Base-by-base conservation (phyloP, 768 basidiomycete genomes). In the Boletus barrowsii region DNA sequence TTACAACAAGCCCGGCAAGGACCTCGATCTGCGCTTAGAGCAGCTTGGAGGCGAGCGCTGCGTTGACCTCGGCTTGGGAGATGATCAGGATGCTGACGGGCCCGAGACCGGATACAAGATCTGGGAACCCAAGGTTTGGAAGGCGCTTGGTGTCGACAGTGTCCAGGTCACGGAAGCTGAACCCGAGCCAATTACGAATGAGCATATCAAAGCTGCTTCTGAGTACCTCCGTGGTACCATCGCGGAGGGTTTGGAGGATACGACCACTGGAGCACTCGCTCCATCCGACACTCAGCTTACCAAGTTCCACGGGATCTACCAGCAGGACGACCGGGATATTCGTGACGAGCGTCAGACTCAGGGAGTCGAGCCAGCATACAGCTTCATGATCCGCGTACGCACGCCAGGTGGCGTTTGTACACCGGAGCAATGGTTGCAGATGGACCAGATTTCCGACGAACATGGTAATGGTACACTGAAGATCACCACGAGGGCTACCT, bases 241-340 rank as follows among this genome's bases (percentile, higher is more conserved):
- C 69, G 79, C 77, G 1, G 95, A 98, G 68, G 96, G 97, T 43
- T 81, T 99, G 35, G 78, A 81, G 60, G 96, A 98, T 69, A 80
- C 75, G 51, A 83, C 78, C 51, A 97, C 96, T 1, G 96, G 93
- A 47, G 90, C 92, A n/a, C 83, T 98, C 30, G 88, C 94, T 13
- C 76, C 93, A 6, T 86, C 84, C 59, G 97, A 99, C 70, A 87
- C 84, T 9, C 97, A 98, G 72, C 78, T 99, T 50, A 98, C 95
- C 62, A 99, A 98, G 79, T 98, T 98, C 84, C 92, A 93, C 65
- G 93, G 93, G 17, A 93, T 93, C 62, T 95, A 93, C 72, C 90
- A 94, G 71, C 92, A 98, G 73, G 97, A 98, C 68, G 97, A 99
- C 69, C 88, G 97, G 44, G 97, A 99, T 71, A 96, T 99, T 66